Conservation (phyloP, 1,284 basidiomycete genomes). For the Phlebopus sp. region DNA sequence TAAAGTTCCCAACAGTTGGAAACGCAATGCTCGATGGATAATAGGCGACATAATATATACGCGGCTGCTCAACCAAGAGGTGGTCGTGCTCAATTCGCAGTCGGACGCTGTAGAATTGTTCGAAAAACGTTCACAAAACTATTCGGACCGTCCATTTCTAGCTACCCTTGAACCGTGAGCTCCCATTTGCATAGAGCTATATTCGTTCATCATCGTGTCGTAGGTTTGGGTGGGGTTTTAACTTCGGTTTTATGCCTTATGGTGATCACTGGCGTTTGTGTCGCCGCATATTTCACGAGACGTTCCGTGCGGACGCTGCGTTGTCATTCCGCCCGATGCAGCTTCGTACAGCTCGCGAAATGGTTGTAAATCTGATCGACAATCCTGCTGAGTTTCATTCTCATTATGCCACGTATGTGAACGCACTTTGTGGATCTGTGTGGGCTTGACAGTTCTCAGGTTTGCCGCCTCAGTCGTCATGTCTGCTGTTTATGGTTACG, state of each 20-base stretch:
- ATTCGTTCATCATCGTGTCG: background rate
- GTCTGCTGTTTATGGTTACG: constrained; percentile 11
- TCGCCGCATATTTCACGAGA: constrained; percentile 2
- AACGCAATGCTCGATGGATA: background rate
- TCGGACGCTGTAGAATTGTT: constrained; percentile 20
- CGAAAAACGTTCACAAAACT: constrained; percentile 22
- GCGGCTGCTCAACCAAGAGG: constrained; percentile 14
- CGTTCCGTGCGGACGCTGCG: constrained; percentile 1
- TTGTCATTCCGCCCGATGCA: constrained; percentile 3
- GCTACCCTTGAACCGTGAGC: constrained; percentile 4
- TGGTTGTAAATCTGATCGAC: constrained; percentile 3
- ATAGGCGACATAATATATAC: constrained; percentile 4
- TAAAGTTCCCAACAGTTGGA: background rate
- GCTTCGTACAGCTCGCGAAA: constrained; percentile 1
- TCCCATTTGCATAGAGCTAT: background rate
- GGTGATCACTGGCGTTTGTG: constrained; percentile 2
- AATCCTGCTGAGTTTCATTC: background rate
- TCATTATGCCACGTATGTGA: background rate
- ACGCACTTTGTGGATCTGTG: background rate
- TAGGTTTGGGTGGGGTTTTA: background rate
- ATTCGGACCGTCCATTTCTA: constrained; percentile 20
- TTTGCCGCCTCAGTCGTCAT: constrained; percentile 11
- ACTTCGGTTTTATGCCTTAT: background rate
- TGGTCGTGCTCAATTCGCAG: constrained; percentile 22
- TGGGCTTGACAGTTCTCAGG: background rate